Evolutionary conservation across 257 asterid genomes (phyloP), one percentile per base, ranked within the genome.

Genomic region (Nicotiana sylvestris): DNA sequence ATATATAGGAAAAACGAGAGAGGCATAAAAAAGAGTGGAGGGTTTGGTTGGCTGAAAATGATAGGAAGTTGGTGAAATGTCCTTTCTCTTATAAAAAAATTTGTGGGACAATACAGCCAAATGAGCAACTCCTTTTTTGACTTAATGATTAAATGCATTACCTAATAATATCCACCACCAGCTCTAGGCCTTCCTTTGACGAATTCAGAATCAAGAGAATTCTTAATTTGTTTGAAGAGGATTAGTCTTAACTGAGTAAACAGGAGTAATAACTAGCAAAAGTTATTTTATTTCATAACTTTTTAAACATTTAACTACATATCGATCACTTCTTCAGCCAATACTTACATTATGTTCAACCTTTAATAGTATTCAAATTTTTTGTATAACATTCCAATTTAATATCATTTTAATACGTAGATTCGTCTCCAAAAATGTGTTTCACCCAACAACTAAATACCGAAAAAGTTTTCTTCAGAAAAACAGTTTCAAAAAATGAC

Each of bases 151-250:
- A 39, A 51, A 25, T 72, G 25, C 79, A 46, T 74, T 12, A 74
- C 79, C 79, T 74, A 74, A 57, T 13, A 46, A 12, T 74, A 74
- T 60, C 79, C 62, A 74, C 25, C 49, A 72, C 61, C 37, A 12
- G 4, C 25, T 46, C 43, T 49, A 11, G 12, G 61, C 21, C 4
- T 74, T 25, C 27, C 25, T 6, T 74, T 25, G 79, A 74, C 62
- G 11, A 74, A 13, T 7, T 74, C 57, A 49, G 39, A 5, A 49
- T 21, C 21, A 12, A 25, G 49, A 6, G 39, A 5, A 46, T 46
- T 46, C 39, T 70, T 43, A 43, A 5, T 21, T 11, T 12, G n/a
- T 37, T 37, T 37, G 7, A 35, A 35, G 7, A 37, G 46, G 46
- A 37, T 37, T 37, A 37, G 9, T 37, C 46, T 37, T 37, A 37